A percentile compares a stretch with the other conserved stretches of the same genome.
Evolutionary conservation across 352 stramenopile species (phyloP).

Genomic region (Pilasporangium apinafurcum): DNA sequence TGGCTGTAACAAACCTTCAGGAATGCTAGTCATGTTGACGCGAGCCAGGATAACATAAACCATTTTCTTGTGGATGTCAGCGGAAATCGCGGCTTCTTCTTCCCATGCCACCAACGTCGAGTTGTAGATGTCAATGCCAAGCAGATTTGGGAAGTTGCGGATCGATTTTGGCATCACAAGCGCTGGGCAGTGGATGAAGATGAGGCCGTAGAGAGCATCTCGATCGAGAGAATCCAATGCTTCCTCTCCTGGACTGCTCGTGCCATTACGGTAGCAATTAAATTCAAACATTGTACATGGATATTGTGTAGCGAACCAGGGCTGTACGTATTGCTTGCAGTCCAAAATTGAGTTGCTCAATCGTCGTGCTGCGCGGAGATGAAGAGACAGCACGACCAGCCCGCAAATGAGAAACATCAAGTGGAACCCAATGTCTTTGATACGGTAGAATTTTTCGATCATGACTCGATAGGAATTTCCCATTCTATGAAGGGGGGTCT

Average conservation of each 20-base stretch:
- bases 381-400: constrained; percentile 9
- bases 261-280: constrained; percentile 14
- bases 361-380: constrained; percentile 4
- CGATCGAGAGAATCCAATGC: constrained; percentile 11
- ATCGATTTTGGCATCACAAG: constrained; percentile 6
- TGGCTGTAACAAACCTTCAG: constrained; percentile 1
- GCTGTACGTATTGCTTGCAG: constrained; percentile 22
- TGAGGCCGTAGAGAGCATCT: constrained; percentile 4
- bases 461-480: too few species aligned
- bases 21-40: constrained; percentile 1
- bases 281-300: constrained; percentile 15
- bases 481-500: too few species aligned
- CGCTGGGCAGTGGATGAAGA: constrained; percentile 6
- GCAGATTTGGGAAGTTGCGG: constrained; percentile 3
- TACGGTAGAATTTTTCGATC: too few species aligned
- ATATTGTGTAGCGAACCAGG: constrained; percentile 30
- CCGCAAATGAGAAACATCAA: constrained; percentile 11
- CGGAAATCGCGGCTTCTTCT: constrained; percentile 1
- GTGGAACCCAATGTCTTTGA: not conserved
- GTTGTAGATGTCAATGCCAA: constrained; percentile 14
- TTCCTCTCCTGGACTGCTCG: not conserved
- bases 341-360: not conserved
- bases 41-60: not conserved
- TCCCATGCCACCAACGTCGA: constrained; percentile 8
- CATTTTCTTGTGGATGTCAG: not conserved